Percentiles rank a stretch among this genome's conserved stretches.
phyloP scores from a whole-genome alignment of 2,329 filamentous ascomycete genomes.

The Nigrograna mackinnonii region DNA sequence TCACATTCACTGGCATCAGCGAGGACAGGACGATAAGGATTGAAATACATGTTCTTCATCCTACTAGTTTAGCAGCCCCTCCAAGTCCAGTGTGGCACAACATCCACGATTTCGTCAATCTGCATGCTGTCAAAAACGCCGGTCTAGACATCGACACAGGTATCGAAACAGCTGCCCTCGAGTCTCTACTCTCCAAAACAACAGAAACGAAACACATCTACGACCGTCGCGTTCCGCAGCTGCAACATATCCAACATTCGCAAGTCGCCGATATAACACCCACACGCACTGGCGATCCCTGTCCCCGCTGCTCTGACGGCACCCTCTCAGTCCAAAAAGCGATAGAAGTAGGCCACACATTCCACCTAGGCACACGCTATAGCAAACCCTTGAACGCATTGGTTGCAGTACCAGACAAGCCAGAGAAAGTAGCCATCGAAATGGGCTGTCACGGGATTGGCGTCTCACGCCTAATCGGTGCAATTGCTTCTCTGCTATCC shows the following conservation, averaged over 20 bases:
- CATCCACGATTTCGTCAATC: conserved; percentile 51
- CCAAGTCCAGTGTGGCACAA: conserved; percentile 14
- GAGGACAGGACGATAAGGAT: conserved; percentile 70
- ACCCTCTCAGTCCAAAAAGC: conserved; percentile 69
- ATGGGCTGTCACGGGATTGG: conserved; percentile 99
- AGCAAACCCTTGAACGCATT: conserved; percentile 71
- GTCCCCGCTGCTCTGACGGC: conserved; percentile 69
- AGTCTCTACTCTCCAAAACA: conserved; percentile 20
- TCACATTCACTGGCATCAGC: conserved; percentile 66
- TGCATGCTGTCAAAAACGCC: conserved; percentile 67
- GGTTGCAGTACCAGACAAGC: conserved; percentile 52
- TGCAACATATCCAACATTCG: conserved; percentile 14
- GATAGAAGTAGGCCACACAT: conserved; percentile 93
- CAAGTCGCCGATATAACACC: conserved; percentile 64
- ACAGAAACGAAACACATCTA: conserved; percentile 17
- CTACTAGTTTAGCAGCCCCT: neutral
- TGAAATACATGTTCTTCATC: conserved; percentile 52
- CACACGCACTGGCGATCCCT: conserved; percentile 69
- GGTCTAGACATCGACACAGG: conserved; percentile 72
- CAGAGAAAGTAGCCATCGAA: conserved; percentile 63
- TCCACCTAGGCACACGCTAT: conserved; percentile 90
- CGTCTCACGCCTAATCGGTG: conserved; percentile 85
- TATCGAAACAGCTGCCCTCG: conserved; percentile 52
- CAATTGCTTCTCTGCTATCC: conserved; percentile 75
- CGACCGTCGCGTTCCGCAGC: conserved; percentile 28